A percentile compares a stretch with the other conserved stretches of the same genome.
Conservation (phyloP, 441 rosid genomes). For the Croton setiger region DNA sequence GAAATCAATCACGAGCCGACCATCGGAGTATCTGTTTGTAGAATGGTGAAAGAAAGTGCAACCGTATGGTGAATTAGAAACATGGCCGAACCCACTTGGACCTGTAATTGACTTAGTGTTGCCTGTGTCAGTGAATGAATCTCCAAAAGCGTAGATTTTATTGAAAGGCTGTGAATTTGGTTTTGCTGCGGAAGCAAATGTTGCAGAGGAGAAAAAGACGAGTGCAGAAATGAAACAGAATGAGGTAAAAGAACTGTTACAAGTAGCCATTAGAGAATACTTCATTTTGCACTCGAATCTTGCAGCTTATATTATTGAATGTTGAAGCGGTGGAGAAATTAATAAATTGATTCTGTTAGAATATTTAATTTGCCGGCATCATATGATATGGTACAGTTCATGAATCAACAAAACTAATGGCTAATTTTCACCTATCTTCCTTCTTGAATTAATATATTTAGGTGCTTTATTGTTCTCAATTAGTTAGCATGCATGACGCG, state of each 20-base stretch:
- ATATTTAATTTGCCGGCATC: too few species aligned
- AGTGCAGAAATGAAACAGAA: slow-evolving; percentile 19
- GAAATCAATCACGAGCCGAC: slow-evolving; percentile 83
- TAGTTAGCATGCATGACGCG: too few species aligned
- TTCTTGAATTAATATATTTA: too few species aligned
- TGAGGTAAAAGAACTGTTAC: neutral
- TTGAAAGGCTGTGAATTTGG: slow-evolving; percentile 44
- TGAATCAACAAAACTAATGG: too few species aligned
- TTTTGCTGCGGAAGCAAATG: slow-evolving; percentile 11
- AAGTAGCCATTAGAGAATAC: slow-evolving; percentile 18
- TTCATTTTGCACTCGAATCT: too few species aligned
- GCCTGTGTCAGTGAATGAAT: slow-evolving; percentile 95
- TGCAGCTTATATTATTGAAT: too few species aligned
- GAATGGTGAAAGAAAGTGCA: slow-evolving; percentile 71
- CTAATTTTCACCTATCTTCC: too few species aligned
- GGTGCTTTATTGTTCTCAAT: too few species aligned
- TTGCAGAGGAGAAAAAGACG: slow-evolving; percentile 23
- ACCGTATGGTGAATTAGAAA: slow-evolving; percentile 74
- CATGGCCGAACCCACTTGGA: slow-evolving; percentile 70
- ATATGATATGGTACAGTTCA: too few species aligned
- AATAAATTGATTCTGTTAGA: too few species aligned
- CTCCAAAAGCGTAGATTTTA: slow-evolving; percentile 86
- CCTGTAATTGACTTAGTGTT: slow-evolving; percentile 65
- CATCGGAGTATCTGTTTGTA: slow-evolving; percentile 90
- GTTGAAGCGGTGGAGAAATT: too few species aligned